phyloP scores from a whole-genome alignment of 768 basidiomycete genomes.

The Boletales sp. region DNA sequence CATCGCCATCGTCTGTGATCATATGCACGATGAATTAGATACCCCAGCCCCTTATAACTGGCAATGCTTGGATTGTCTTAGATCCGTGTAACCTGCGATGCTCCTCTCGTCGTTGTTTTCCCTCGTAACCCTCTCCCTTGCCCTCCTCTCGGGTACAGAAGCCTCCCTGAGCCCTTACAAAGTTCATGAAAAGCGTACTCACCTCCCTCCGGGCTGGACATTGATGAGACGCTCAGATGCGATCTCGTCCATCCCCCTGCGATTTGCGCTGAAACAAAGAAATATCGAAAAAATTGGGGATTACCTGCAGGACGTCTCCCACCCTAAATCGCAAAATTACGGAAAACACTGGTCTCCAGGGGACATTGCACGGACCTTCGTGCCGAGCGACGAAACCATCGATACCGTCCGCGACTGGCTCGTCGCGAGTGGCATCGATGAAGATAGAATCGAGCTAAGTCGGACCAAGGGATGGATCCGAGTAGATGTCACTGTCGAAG shows the following conservation, averaged over 20 bases:
- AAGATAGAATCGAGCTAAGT: constrained; percentile 14
- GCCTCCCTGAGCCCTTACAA: background rate
- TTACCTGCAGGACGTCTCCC: constrained; percentile 26
- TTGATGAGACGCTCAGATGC: constrained; percentile 34
- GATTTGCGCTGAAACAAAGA: constrained; percentile 29
- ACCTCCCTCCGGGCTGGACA: constrained; percentile 36
- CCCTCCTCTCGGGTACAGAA: background rate
- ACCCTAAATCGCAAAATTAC: constrained; percentile 31
- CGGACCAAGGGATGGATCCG: constrained; percentile 24
- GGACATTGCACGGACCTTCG: constrained; percentile 23
- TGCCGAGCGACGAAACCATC: constrained; percentile 23
- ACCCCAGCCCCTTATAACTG: background rate
- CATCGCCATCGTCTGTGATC: too few species aligned
- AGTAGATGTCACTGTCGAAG: constrained; percentile 23
- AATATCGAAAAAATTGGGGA: constrained; percentile 26
- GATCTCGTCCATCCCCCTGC: constrained; percentile 24
- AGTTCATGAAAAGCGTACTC: constrained; percentile 38
- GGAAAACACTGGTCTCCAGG: constrained; percentile 30
- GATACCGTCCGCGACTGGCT: constrained; percentile 28
- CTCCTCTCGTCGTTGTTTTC: background rate
- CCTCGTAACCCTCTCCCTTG: background rate
- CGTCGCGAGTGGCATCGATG: constrained; percentile 18
- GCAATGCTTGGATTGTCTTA: background rate
- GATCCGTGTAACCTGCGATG: background rate
- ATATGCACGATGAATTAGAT: too few species aligned